Conservation (phyloP, 495 filamentous ascomycete genomes). For the Penicillium diatomitis region DNA sequence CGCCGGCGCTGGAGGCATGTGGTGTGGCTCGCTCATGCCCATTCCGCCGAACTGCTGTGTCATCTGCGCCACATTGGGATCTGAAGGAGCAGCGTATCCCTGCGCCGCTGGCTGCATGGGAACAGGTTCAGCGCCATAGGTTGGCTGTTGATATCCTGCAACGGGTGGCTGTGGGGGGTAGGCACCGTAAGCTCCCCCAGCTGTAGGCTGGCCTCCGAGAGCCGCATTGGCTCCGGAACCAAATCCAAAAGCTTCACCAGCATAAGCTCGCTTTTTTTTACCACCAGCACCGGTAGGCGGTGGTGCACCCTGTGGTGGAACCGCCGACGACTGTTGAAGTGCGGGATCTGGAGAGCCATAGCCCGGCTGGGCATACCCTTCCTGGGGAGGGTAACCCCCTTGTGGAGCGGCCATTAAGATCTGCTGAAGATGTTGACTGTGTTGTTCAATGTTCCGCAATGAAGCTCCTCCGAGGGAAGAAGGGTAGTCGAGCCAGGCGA, state of each 20-base stretch:
- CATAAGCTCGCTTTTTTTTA: constrained; percentile 88
- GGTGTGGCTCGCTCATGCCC: constrained; percentile 55
- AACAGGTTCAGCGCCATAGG: constrained; percentile 41
- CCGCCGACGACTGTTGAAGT: constrained; percentile 28
- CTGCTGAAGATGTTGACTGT: neutral
- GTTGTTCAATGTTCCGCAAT: constrained; percentile 4
- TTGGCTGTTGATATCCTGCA: constrained; percentile 45
- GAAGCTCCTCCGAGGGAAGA: constrained; percentile 1
- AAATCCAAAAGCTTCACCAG: constrained; percentile 89
- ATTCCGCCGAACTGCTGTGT: constrained; percentile 79
- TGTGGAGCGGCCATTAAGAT: constrained; percentile 48
- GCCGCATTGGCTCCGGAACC: constrained; percentile 81
- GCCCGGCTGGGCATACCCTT: constrained; percentile 44
- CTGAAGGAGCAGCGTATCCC: constrained; percentile 49
- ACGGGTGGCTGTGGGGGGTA: constrained; percentile 46
- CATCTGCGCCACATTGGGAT: constrained; percentile 53
- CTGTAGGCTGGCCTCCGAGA: constrained; percentile 46
- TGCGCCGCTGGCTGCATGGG: constrained; percentile 49
- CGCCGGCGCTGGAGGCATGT: constrained; percentile 42
- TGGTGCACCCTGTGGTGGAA: constrained; percentile 18
- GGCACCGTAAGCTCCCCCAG: constrained; percentile 45
- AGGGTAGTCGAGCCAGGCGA: constrained; percentile 4
- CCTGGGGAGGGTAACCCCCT: constrained; percentile 53
- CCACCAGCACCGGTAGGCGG: constrained; percentile 37
- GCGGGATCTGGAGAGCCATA: constrained; percentile 30